phyloP scores from a whole-genome alignment of 371 early-diverging fungal species.

The Dentiscutata heterogama region DNA sequence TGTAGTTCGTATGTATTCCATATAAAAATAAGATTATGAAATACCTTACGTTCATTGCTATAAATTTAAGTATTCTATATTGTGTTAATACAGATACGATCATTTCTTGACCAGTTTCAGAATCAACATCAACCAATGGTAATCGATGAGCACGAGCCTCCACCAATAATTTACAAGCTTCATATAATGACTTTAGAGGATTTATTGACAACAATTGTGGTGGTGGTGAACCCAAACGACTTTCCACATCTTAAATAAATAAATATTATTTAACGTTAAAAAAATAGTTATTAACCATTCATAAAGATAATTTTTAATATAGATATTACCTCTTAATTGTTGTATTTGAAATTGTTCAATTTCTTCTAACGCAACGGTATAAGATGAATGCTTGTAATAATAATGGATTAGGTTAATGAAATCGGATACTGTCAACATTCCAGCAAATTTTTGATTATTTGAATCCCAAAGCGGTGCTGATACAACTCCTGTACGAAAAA shows the following conservation, averaged over 20 bases:
- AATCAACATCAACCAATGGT: slow-evolving; percentile 86
- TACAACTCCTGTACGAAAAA: slow-evolving; percentile 78
- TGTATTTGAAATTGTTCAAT: slow-evolving; percentile 85
- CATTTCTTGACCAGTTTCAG: slow-evolving; percentile 80
- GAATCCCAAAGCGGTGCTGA: slow-evolving; percentile 95
- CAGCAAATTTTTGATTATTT: slow-evolving; percentile 79
- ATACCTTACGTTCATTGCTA: slow-evolving; percentile 83
- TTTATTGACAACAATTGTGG: slow-evolving; percentile 75
- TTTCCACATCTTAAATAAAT: slow-evolving; percentile 60
- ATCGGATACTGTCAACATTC: slow-evolving; percentile 94
- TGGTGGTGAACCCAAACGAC: slow-evolving; percentile 63
- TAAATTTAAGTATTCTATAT: slow-evolving; percentile 90
- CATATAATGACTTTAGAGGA: slow-evolving; percentile 87
- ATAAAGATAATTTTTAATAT: slow-evolving; percentile 1
- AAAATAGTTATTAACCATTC: neutral
- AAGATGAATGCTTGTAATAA: slow-evolving; percentile 84
- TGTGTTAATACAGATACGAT: slow-evolving; percentile 93
- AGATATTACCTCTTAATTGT: slow-evolving; percentile 68
- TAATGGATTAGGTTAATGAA: slow-evolving; percentile 93
- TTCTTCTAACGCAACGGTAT: slow-evolving; percentile 83
- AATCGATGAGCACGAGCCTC: slow-evolving; percentile 86
- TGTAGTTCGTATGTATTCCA: neutral
- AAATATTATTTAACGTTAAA: neutral
- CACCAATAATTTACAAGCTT: slow-evolving; percentile 80
- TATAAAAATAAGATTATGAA: neutral